Conservation (phyloP, 2,329 filamentous ascomycete genomes). For the Neofusicoccum umdonicola region DNA sequence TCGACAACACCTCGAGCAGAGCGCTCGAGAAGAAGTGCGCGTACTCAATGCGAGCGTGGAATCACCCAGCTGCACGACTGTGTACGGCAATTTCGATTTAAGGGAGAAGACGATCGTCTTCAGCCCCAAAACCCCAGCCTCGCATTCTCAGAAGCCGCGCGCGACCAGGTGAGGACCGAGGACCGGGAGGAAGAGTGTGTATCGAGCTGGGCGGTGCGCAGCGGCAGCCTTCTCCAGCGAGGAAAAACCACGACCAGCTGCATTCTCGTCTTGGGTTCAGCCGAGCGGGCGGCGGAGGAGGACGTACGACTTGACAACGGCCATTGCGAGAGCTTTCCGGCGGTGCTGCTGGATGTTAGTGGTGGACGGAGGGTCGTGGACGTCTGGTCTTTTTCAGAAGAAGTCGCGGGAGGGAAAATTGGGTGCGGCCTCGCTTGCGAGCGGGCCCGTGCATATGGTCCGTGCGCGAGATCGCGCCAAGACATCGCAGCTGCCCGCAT, state of each 20-base stretch:
- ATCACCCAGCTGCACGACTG: slow-evolving; percentile 18
- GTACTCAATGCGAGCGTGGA: slow-evolving; percentile 25
- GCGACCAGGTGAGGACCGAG: slow-evolving; percentile 51
- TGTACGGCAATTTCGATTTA: slow-evolving; percentile 57
- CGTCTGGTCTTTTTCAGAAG: slow-evolving; percentile 6
- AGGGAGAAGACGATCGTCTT: slow-evolving; percentile 68
- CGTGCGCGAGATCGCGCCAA: not conserved
- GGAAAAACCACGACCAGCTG: slow-evolving; percentile 70
- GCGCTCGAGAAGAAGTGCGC: slow-evolving; percentile 53
- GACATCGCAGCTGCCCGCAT: not conserved
- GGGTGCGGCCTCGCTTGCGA: slow-evolving; percentile 16
- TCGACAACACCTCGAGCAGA: slow-evolving; percentile 70
- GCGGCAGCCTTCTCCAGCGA: slow-evolving; percentile 64
- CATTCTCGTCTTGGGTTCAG: slow-evolving; percentile 17
- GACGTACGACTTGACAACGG: slow-evolving; percentile 55
- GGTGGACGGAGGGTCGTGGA: slow-evolving; percentile 29
- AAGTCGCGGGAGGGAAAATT: slow-evolving; percentile 3
- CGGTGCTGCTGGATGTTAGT: slow-evolving; percentile 42
- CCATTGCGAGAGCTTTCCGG: slow-evolving; percentile 50
- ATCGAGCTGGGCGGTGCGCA: slow-evolving; percentile 70
- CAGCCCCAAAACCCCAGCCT: slow-evolving; percentile 74
- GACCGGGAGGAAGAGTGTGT: slow-evolving; percentile 48
- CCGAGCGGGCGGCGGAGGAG: slow-evolving; percentile 38
- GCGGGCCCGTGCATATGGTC: not conserved
- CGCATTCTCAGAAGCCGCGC: slow-evolving; percentile 53